Conservation (phyloP, 2,329 filamentous ascomycete species). For the Coleophoma cylindrospora region DNA sequence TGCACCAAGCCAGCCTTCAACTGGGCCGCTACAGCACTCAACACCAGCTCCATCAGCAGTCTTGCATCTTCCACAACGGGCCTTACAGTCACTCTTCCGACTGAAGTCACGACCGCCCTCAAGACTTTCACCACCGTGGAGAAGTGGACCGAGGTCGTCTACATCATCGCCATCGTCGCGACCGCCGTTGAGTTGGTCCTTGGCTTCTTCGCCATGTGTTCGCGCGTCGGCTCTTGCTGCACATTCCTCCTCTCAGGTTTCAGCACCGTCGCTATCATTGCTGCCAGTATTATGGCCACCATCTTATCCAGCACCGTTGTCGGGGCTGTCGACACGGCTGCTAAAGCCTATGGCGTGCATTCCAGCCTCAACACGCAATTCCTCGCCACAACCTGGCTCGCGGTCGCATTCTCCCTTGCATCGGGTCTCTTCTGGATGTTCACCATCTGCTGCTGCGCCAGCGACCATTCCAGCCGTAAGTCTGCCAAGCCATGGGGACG, state of each 20-base stretch:
- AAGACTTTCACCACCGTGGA: constrained; percentile 68
- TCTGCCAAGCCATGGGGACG: constrained; percentile 9
- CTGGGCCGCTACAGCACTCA: constrained; percentile 72
- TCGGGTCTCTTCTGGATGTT: constrained; percentile 87
- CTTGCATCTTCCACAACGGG: constrained; percentile 38
- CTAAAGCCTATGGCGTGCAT: constrained; percentile 67
- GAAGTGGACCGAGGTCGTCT: constrained; percentile 80
- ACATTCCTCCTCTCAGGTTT: constrained; percentile 73
- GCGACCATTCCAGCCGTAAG: constrained; percentile 10
- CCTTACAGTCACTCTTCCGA: constrained; percentile 59
- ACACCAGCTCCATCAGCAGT: constrained; percentile 56
- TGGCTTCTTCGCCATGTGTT: constrained; percentile 80
- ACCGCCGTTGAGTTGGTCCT: constrained; percentile 70
- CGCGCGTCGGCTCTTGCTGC: constrained; percentile 72
- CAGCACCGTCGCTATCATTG: constrained; percentile 48
- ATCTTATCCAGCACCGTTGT: constrained; percentile 67
- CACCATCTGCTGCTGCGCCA: constrained; percentile 79
- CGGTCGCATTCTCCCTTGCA: constrained; percentile 68
- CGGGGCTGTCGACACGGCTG: constrained; percentile 59
- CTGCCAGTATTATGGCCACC: constrained; percentile 68
- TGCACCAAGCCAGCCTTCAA: constrained; percentile 70
- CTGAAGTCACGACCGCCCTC: constrained; percentile 61
- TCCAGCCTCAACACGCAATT: constrained; percentile 63
- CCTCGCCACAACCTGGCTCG: constrained; percentile 73
- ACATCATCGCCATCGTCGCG: constrained; percentile 66